Percentiles rank a stretch among this genome's conserved stretches.
phyloP scores from a whole-genome alignment of 75 land plant genomes.

The Chamaecyparis obtusa region DNA sequence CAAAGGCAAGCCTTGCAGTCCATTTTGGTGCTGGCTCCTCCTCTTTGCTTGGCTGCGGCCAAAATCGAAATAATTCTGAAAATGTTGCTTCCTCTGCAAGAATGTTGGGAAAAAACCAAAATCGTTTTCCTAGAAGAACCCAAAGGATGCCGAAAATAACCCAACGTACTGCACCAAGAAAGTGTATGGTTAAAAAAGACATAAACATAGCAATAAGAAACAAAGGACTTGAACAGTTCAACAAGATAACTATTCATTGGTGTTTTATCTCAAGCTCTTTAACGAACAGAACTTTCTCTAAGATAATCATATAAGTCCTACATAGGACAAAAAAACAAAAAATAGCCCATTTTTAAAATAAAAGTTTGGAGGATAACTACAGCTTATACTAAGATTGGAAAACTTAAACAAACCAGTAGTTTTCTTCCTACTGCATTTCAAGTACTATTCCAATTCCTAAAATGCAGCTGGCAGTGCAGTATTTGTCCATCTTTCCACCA shows the following conservation, averaged over 20 bases:
- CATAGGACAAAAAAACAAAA: not conserved
- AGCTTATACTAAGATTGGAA: not conserved
- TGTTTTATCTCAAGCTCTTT: not conserved
- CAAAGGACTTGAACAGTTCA: not conserved
- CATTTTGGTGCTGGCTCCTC: conserved; percentile 90
- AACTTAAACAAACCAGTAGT: not conserved
- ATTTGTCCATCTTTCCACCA: not conserved
- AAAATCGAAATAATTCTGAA: conserved; percentile 77
- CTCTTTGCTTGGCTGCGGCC: conserved; percentile 79
- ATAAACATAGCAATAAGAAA: conserved; percentile 2
- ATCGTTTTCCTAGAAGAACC: conserved; percentile 82
- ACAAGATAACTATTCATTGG: not conserved
- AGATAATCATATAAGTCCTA: not conserved
- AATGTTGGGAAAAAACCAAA: conserved; percentile 97
- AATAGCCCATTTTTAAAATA: not conserved
- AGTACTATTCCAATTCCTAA: not conserved
- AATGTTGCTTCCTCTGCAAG: conserved; percentile 96
- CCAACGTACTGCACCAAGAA: conserved; percentile 63
- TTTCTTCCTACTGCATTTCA: not conserved
- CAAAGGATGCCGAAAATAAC: conserved; percentile 70
- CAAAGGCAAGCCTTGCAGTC: conserved; percentile 82
- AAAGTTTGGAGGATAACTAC: not conserved
- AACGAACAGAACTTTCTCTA: not conserved
- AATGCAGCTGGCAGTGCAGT: not conserved
- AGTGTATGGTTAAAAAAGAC: not conserved